Evolutionary conservation across 2,329 filamentous ascomycete genomes (phyloP).

Genomic region (Teratosphaeria gauchensis): DNA sequence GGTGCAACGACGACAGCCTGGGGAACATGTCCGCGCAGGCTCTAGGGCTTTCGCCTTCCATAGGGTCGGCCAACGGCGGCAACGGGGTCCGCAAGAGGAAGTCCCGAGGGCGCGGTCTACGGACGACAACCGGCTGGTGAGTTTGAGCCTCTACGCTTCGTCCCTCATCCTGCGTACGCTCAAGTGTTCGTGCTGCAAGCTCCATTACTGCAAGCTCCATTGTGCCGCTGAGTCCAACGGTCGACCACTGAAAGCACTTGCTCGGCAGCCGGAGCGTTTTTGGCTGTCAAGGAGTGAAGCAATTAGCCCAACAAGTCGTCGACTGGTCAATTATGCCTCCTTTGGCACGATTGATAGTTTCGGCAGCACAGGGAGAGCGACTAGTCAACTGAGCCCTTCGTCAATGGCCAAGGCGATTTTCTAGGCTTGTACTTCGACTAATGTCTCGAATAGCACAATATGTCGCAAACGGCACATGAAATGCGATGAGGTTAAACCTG

Average conservation of each 20-base stretch:
- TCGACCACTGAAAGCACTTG: no score
- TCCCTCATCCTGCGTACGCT: no score
- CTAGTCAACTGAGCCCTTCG: background rate
- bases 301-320: no score
- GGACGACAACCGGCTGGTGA: slow-evolving; percentile 17
- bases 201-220: background rate
- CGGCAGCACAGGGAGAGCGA: no score
- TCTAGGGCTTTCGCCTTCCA: background rate
- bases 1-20: background rate
- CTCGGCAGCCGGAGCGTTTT: no score
- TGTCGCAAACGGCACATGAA: slow-evolving; percentile 38
- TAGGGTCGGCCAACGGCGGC: background rate
- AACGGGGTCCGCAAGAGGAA: slow-evolving; percentile 18
- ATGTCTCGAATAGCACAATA: slow-evolving; percentile 11
- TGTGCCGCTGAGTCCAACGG: no score
- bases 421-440: background rate
- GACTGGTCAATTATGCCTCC: no score
- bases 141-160: background rate
- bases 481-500: slow-evolving; percentile 40
- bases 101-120: slow-evolving; percentile 20
- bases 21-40: background rate
- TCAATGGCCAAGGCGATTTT: background rate
- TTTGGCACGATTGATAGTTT: no score
- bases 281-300: no score
- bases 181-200: background rate